Base-by-base conservation (phyloP, 2,329 filamentous ascomycete genomes). In the Rosellinia necatrix region DNA sequence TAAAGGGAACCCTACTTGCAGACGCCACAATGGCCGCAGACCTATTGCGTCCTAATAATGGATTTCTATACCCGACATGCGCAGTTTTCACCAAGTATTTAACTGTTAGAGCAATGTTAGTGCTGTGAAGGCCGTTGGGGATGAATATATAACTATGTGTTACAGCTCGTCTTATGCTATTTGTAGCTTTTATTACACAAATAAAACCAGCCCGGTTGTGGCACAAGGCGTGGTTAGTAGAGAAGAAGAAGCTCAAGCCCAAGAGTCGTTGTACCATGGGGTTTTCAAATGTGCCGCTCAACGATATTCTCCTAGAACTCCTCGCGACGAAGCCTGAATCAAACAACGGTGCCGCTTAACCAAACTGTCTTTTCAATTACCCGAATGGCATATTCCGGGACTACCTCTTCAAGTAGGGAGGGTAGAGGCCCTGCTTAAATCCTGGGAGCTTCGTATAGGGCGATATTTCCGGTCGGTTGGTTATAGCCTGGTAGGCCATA, bases 401-500 rank as follows among this genome's bases (percentile, higher is more conserved):
- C 51, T 34, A 58, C 24, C 48, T 53, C 12, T 27, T 49, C 27
- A 59, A 57, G 46, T 63, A 55, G 8, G 25, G 12, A 42, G 49
- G 30, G 41, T 15, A 47, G 10, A 56, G 32, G 25, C 46, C 49
- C n/a, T 51, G 43, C n/a, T 62, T 32, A 19, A 58, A 65, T 37
- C 30, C 60, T 8, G 65, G 64, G 22, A 66, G 58, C 3, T 53
- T 55, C 9, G 54, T 38, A 21, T 49, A 37, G 0, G 42, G 42
- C 6, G 53, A 56, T 30, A 67, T 47, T 10, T 59, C 61, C 1
- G 63, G 61, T 9, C 53, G 53, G 44, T 57, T 59, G n/a, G 50
- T 53, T n/a, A 71, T 29, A 15, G 64, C 59, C 48, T 66, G 65
- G 19, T 76, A 72, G 3, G 70, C 68, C 72, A 79, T 73, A 44